Evolutionary conservation across 257 asterid species (phyloP), one percentile per base, ranked within the genome.

Genomic region (Paulownia fortunei): DNA sequence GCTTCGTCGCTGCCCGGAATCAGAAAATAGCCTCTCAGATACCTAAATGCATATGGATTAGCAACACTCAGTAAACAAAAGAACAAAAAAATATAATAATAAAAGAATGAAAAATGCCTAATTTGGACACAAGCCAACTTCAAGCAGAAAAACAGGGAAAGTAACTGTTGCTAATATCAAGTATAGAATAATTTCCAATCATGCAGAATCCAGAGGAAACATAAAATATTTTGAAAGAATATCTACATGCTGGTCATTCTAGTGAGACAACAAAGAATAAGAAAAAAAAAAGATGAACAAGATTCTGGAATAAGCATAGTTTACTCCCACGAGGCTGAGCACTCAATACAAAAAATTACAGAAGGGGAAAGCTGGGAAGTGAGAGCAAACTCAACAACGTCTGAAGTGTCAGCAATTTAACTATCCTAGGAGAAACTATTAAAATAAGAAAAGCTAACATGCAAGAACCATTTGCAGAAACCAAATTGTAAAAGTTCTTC

Each of bases 11-110:
- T 94, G 96, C 60, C 92, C 93, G 54, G 98, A 96, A 84, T 96
- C 99, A 77, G 96, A 80, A 90, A 93, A 96, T 62, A 96, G 83
- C 88, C 97, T 92, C 86, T 94, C 99, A 64, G 99, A 93, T 80
- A 93, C 97, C 98, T 94, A 83, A 73, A 83, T 30, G 60, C 81
- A 87, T 56, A 76, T 36, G 72, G 47, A 60, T 64, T n/a, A 74
- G 46, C 77, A 74, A 67, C 63, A 81, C 84, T 86, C 70, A 82
- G 80, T 49, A 67, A 69, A 32, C 26, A 59, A 67, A 55, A 42
- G 16, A 64, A 72, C 18, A 24, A 58, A 7, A 46, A 69, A 18
- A 3, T 52, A 6, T 9, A 11, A 54, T 27, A 46, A 58, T 2
- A 19, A 72, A 75, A 49, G 21, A n/a, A 52, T 8, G 16, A 46